A percentile compares a stretch with the other conserved stretches of the same genome.
phyloP scores from a whole-genome alignment of 139 green algal genomes.

The Monoraphidium neglectum region DNA sequence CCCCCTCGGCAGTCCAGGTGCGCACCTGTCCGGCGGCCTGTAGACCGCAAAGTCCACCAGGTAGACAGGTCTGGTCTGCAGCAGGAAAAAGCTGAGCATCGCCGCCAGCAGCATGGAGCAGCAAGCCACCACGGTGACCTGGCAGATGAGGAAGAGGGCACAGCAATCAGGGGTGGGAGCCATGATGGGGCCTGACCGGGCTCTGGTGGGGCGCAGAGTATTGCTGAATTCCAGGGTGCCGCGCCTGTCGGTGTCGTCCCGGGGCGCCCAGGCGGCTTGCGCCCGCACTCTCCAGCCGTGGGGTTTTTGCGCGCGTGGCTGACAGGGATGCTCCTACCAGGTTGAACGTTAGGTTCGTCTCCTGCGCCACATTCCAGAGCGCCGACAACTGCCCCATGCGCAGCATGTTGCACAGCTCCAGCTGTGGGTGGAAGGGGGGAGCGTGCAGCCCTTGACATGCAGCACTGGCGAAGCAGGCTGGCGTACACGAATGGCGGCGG shows the following conservation, averaged over 20 bases:
- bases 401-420: slow-evolving; percentile 81
- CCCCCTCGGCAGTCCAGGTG: too few relatives aligned
- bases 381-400: slow-evolving; percentile 70
- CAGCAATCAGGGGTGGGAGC: too few relatives aligned
- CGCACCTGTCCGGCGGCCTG: slow-evolving; percentile 66
- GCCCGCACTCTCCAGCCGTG: too few relatives aligned
- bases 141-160: slow-evolving; percentile 14
- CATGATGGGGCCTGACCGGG: too few relatives aligned
- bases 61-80: slow-evolving; percentile 87
- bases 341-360: slow-evolving; percentile 91
- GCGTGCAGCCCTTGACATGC: not conserved
- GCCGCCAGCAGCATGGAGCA: slow-evolving; percentile 63
- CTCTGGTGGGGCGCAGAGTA: too few relatives aligned
- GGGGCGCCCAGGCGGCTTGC: too few relatives aligned
- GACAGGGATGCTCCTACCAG: slow-evolving; percentile 71
- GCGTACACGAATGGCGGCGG: too few relatives aligned
- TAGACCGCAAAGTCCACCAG: slow-evolving; percentile 90
- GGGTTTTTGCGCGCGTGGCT: too few relatives aligned
- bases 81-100: slow-evolving; percentile 68
- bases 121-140: slow-evolving; percentile 74
- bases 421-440: slow-evolving; percentile 41
- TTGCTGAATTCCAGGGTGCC: too few relatives aligned
- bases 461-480: too few relatives aligned
- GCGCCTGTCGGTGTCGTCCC: too few relatives aligned
- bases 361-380: slow-evolving; percentile 64